phyloP scores from a whole-genome alignment of 2,329 filamentous ascomycete genomes.

The Dactylellina cionopaga region DNA sequence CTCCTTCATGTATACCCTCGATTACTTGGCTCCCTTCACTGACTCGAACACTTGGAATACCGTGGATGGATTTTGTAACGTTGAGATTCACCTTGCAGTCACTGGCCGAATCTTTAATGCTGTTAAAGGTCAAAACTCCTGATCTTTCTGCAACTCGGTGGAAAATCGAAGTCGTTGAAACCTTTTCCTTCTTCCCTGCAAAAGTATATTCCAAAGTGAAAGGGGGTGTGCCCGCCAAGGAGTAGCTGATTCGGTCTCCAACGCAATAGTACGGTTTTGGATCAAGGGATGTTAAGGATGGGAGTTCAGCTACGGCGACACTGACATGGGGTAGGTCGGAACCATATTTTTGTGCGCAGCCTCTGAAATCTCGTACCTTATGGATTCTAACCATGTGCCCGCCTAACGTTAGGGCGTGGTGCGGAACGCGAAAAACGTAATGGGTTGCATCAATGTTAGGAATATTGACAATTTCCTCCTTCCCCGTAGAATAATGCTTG shows the following conservation, averaged over 20 bases:
- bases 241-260: conserved; percentile 91
- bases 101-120: conserved; percentile 85
- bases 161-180: conserved; percentile 83
- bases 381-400: conserved; percentile 88
- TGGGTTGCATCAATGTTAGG: conserved; percentile 78
- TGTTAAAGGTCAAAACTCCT: conserved; percentile 86
- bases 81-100: conserved; percentile 84
- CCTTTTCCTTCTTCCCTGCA: conserved; percentile 79
- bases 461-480: conserved; percentile 82
- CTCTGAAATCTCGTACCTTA: conserved; percentile 85
- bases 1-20: conserved; percentile 96
- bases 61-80: conserved; percentile 85
- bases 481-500: conserved; percentile 84
- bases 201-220: conserved; percentile 95
- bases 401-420: conserved; percentile 84
- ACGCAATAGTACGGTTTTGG: conserved; percentile 93
- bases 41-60: conserved; percentile 89
- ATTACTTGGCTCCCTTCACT: conserved; percentile 82
- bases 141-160: conserved; percentile 91
- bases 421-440: conserved; percentile 84
- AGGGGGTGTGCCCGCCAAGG: conserved; percentile 86
- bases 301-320: conserved; percentile 91
- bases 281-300: conserved; percentile 81
- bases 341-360: conserved; percentile 83
- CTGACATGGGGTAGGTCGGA: conserved; percentile 79